A percentile compares a stretch with the other conserved stretches of the same genome.
Evolutionary conservation across 768 basidiomycete genomes (phyloP).

Genomic region (Pleurotus ostreatus): DNA sequence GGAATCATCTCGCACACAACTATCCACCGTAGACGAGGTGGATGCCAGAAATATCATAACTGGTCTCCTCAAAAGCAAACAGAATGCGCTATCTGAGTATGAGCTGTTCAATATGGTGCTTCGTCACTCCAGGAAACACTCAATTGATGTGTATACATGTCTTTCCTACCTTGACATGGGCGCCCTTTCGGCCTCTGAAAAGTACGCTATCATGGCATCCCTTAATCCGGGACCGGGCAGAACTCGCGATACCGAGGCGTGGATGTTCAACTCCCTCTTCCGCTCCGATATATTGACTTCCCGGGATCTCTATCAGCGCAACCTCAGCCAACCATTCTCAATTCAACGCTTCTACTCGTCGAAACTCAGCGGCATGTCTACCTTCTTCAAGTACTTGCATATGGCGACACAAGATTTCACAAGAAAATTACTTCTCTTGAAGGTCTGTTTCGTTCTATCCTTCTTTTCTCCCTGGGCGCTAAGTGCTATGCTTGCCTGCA

Average conservation of each 20-base stretch:
- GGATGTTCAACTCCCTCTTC: constrained; percentile 62
- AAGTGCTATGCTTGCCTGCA: too few relatives aligned
- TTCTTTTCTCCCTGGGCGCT: neutral
- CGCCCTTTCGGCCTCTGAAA: constrained; percentile 49
- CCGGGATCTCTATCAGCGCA: constrained; percentile 46
- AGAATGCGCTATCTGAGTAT: constrained; percentile 56
- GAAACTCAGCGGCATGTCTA: constrained; percentile 39
- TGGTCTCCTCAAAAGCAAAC: constrained; percentile 45
- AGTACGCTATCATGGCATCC: constrained; percentile 43
- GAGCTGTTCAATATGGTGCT: constrained; percentile 52
- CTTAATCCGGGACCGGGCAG: constrained; percentile 29
- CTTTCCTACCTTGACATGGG: constrained; percentile 52
- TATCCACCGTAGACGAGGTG: constrained; percentile 22
- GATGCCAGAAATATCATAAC: constrained; percentile 39
- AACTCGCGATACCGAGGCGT: constrained; percentile 31
- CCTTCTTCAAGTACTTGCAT: constrained; percentile 60
- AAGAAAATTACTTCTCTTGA: constrained; percentile 52
- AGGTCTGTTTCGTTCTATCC: constrained; percentile 30
- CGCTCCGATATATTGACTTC: constrained; percentile 54
- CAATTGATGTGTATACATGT: constrained; percentile 40
- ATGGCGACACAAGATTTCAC: constrained; percentile 55
- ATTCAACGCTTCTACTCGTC: constrained; percentile 64
- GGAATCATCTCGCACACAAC: constrained; percentile 17
- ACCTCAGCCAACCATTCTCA: constrained; percentile 47
- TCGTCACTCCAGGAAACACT: constrained; percentile 38